A percentile compares a stretch with the other conserved stretches of the same genome.
Evolutionary conservation across 768 basidiomycete species (phyloP).

Genomic region (Tubosaeta brunneosetosa): DNA sequence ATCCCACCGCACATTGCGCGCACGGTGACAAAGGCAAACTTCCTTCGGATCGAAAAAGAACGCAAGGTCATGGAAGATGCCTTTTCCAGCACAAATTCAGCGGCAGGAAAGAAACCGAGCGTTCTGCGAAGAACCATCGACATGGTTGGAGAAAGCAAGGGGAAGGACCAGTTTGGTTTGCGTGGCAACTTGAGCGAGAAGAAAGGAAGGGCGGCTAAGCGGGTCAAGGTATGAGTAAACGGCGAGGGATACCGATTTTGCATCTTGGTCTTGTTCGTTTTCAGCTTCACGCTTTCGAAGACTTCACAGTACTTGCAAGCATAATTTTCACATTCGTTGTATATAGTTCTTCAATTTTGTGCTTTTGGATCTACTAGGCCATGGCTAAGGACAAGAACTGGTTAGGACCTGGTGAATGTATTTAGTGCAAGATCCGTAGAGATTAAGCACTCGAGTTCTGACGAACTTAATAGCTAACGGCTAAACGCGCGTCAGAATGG

Average conservation of each 20-base stretch:
- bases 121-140: constrained; percentile 16
- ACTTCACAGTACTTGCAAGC: neutral
- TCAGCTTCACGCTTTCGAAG: constrained; percentile 8
- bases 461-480: neutral
- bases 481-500: too few relatives aligned
- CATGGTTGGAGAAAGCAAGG: neutral
- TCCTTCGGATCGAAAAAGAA: constrained; percentile 23
- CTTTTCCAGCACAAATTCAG: constrained; percentile 1
- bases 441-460: neutral
- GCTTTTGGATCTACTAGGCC: neutral
- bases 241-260: neutral
- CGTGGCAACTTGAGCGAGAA: constrained; percentile 68
- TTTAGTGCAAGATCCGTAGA: neutral
- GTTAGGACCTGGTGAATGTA: neutral
- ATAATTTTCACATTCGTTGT: constrained; percentile 5
- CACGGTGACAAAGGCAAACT: constrained; percentile 26
- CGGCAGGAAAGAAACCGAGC: constrained; percentile 22
- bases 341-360: neutral
- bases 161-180: constrained; percentile 50
- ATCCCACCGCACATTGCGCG: constrained; percentile 30
- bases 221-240: constrained; percentile 6
- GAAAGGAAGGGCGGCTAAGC: constrained; percentile 31
- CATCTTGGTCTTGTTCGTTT: neutral
- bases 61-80: constrained; percentile 16
- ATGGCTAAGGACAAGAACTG: neutral